Conservation (phyloP, 176 grass and related monocot species). For the Eragrostis curvula region DNA sequence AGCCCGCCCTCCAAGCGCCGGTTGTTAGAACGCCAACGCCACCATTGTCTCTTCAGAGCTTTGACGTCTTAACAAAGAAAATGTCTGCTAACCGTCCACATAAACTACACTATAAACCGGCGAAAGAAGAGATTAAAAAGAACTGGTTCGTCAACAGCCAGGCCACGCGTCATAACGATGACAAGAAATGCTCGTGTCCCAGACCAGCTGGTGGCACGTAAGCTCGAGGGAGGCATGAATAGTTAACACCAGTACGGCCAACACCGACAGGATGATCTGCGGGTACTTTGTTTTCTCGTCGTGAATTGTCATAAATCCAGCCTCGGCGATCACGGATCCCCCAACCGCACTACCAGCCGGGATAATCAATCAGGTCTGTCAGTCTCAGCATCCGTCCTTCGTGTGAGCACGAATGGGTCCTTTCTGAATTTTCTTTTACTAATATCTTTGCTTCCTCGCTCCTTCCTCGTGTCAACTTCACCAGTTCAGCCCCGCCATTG, state of each 20-base stretch:
- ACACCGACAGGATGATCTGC: constrained; percentile 47
- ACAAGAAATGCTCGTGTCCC: constrained; percentile 25
- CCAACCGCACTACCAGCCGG: constrained; percentile 39
- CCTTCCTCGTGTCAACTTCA: constrained; percentile 48
- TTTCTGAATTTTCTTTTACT: constrained; percentile 27
- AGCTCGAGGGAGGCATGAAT: background rate
- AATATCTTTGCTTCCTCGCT: constrained; percentile 31
- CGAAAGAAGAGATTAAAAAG: background rate
- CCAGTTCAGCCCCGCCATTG: constrained; percentile 37
- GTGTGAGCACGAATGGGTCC: background rate
- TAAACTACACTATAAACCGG: constrained; percentile 8
- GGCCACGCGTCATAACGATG: constrained; percentile 34
- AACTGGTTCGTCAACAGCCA: constrained; percentile 1
- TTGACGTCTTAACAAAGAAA: constrained; percentile 40
- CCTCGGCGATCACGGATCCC: constrained; percentile 47
- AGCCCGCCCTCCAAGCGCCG: background rate
- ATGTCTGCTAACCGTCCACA: background rate
- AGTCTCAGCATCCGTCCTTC: background rate
- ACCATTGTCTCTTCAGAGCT: constrained; percentile 2
- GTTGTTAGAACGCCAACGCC: constrained; percentile 32
- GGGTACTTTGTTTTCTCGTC: constrained; percentile 1
- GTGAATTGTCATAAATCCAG: constrained; percentile 42
- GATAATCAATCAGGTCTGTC: constrained; percentile 12
- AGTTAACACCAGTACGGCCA: constrained; percentile 43
- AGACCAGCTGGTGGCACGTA: constrained; percentile 49